Evolutionary conservation across 352 stramenopile genomes (phyloP).

Genomic region (Phytophthora tentaculata): DNA sequence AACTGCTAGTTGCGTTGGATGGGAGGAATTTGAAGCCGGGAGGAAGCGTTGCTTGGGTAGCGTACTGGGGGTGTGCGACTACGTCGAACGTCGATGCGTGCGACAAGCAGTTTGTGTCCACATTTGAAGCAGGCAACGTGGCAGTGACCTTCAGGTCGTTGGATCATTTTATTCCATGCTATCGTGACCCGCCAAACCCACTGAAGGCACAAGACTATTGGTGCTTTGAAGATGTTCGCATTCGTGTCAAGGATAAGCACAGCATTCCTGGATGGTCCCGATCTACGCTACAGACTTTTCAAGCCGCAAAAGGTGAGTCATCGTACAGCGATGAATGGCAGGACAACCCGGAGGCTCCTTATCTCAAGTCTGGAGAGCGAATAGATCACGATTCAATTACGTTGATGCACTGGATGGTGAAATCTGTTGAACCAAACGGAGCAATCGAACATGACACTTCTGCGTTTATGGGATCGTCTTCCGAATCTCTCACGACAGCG

Average conservation of each 20-base stretch:
- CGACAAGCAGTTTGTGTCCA: conserved; percentile 73
- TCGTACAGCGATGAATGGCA: conserved; percentile 7
- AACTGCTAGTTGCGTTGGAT: conserved; percentile 66
- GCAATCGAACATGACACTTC: conserved; percentile 9
- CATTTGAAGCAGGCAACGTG: conserved; percentile 71
- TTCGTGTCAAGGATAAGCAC: conserved; percentile 81
- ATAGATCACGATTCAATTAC: conserved; percentile 10
- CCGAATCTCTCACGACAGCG: conserved; percentile 1
- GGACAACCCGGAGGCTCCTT: not conserved
- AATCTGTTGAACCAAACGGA: conserved; percentile 10
- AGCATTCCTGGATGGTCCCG: conserved; percentile 84
- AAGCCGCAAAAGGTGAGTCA: conserved; percentile 1
- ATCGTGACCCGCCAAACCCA: conserved; percentile 77
- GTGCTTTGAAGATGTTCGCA: conserved; percentile 71
- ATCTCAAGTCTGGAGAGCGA: conserved; percentile 9
- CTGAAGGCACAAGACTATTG: conserved; percentile 73
- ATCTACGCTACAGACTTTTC: conserved; percentile 4
- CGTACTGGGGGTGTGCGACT: conserved; percentile 81
- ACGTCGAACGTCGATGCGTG: conserved; percentile 63
- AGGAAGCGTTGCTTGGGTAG: conserved; percentile 76
- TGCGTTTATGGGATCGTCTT: not conserved
- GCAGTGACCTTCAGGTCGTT: conserved; percentile 72
- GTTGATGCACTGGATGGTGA: conserved; percentile 8
- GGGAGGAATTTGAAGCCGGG: conserved; percentile 81
- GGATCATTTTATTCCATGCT: conserved; percentile 89